Base-by-base conservation (phyloP, 176 grass and related monocot species). In the Phyllostachys edulis region DNA sequence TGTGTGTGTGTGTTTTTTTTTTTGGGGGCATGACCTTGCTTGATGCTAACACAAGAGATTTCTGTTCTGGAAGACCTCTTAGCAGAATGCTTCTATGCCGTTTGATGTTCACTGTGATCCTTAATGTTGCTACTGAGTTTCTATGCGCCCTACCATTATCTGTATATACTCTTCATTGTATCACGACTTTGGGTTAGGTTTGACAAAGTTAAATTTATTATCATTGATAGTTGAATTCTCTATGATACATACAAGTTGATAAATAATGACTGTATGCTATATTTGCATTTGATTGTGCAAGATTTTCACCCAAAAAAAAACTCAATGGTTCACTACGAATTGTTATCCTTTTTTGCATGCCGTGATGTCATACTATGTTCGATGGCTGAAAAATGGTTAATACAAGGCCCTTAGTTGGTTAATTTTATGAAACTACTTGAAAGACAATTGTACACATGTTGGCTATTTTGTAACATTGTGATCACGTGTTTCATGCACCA, bases 191-290 rank as follows among this genome's bases (percentile, higher is more conserved):
- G 5, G 14, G 34, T 77, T 81, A 71, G 38, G 68, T 16, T 45
- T 72, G 63, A 60, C 21, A 44, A 40, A 49, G n/a, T 41, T 51
- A 17, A 78, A 74, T 67, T 74, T 77, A 26, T 79, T 32, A 51
- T 46, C 1, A 3, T 66, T 66, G 71, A 37, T 55, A 76, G 3
- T 27, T 75, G 40, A 41, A 46, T 29, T 68, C 32, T 80, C 18
- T 87, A 47, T 67, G 38, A 36, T 44, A 80, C 37, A 71, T 51
- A 34, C 10, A 54, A 54, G 42, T 79, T 79, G 2, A 64, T 50
- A 13, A 34, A 55, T 0, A 62, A 66, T 55, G 57, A 49, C 1
- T 59, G 1, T 57, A 69, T 69, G 21, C 39, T 59, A n/a, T 24
- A 23, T 11, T 17, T 29, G 7, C 49, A 60, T 37, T 37, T 77